A percentile compares a stretch with the other conserved stretches of the same genome.
Evolutionary conservation across 2,329 filamentous ascomycete genomes (phyloP).

Genomic region (Clonostachys chloroleuca): DNA sequence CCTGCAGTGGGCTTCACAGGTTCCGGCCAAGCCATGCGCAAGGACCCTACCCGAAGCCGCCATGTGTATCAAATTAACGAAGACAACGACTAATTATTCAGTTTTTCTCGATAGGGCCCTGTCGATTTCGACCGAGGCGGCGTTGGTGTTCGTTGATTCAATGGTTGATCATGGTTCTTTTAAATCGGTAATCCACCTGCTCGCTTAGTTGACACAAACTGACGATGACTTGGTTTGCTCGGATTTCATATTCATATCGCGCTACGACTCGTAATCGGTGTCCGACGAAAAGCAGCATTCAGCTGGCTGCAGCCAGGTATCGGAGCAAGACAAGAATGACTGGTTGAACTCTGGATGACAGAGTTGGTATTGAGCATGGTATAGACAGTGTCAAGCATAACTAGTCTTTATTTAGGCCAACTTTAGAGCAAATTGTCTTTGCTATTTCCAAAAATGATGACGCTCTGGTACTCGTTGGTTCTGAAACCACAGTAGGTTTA

Average conservation of each 20-base stretch:
- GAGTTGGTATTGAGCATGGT: too few relatives aligned
- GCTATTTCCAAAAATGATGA: conserved; percentile 70
- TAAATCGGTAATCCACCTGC: conserved; percentile 22
- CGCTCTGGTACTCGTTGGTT: conserved; percentile 71
- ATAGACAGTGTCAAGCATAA: background rate
- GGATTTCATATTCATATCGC: too few relatives aligned
- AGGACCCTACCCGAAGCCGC: conserved; percentile 76
- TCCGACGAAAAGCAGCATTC: too few relatives aligned
- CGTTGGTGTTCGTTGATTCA: conserved; percentile 1
- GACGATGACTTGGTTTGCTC: background rate
- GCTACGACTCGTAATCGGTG: too few relatives aligned
- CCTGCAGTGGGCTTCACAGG: conserved; percentile 86
- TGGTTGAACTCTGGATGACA: too few relatives aligned
- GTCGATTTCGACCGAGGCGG: background rate
- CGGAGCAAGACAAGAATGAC: too few relatives aligned
- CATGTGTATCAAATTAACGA: conserved; percentile 80
- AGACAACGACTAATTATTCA: conserved; percentile 58
- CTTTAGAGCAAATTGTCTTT: conserved; percentile 40
- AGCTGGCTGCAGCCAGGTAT: too few relatives aligned
- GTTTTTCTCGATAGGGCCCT: conserved; percentile 7
- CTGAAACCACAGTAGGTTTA: conserved; percentile 84
- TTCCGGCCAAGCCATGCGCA: conserved; percentile 92
- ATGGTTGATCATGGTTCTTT: conserved; percentile 10
- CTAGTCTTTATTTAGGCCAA: conserved; percentile 20
- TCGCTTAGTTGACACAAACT: conserved; percentile 10